These are phyloP conservation scores for Peronospora destructor DNA, from an alignment of 352 stramenopile species.

Conservation along the genomic window DNA sequence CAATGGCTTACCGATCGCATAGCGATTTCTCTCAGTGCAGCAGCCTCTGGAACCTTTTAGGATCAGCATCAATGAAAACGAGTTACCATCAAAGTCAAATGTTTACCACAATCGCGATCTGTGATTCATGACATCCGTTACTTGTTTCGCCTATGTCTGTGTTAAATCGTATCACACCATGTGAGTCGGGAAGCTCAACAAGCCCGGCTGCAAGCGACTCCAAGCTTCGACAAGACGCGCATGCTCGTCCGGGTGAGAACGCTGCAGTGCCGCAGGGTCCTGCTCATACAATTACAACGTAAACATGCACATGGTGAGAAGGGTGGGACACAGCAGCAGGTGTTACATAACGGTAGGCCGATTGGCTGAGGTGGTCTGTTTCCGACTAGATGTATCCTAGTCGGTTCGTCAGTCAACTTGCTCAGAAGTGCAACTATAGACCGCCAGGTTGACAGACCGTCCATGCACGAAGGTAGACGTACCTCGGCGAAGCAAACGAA, in stretches of 20 bases:
- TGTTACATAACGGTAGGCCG: constrained; percentile 14
- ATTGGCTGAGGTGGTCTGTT: constrained; percentile 16
- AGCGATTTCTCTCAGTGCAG: too few species aligned
- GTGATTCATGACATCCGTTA: too few species aligned
- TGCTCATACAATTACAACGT: constrained; percentile 15
- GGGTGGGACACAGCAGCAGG: constrained; percentile 1
- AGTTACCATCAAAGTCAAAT: too few species aligned
- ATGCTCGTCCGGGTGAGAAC: constrained; percentile 65
- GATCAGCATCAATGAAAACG: too few species aligned
- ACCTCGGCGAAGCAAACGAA: constrained; percentile 87
- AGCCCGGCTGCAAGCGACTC: constrained; percentile 61
- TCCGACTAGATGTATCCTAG: constrained; percentile 29
- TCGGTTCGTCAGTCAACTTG: neutral
- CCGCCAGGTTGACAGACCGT: constrained; percentile 9
- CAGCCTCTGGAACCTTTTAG: too few species aligned
- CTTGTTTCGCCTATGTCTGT: too few species aligned
- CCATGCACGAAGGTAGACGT: constrained; percentile 15
- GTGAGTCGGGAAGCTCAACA: constrained; percentile 40
- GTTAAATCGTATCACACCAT: constrained; percentile 18
- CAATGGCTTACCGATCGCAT: too few species aligned
- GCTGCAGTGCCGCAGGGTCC: constrained; percentile 64
- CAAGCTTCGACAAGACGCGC: constrained; percentile 63
- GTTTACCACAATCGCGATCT: too few species aligned
- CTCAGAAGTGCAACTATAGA: constrained; percentile 9
- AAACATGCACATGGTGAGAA: constrained; percentile 5